Evolutionary conservation across 768 basidiomycete genomes (phyloP), one percentile per base, ranked within the genome.

Genomic region (Mycena olivaceomarginata): DNA sequence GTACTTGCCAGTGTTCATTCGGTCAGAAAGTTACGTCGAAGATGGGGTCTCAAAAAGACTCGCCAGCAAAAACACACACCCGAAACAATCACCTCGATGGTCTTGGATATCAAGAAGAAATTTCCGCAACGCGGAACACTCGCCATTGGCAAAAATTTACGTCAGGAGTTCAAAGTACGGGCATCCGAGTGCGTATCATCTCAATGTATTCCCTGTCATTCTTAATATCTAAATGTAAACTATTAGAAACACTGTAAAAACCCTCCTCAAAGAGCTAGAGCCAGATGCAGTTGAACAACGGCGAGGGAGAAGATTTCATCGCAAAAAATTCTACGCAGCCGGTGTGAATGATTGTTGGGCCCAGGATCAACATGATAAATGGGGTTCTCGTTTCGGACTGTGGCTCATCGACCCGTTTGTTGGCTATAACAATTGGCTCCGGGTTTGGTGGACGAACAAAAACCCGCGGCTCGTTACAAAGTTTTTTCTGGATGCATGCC

Each of bases 271-370:
- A 13, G n/a, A 57, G 56, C 8, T 57, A 25, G 56, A 57, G 16
- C 56, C 56, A 11, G 56, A 57, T 10, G 56, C 56, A 57, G 8
- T 57, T 8, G n/a, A 25, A 22, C n/a, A 57, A 16, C 22, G 56
- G n/a, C 20, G 16, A 57, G 56, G 56, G 22, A 57, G 16, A 12
- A 57, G 22, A 57, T 57, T 57, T 16, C 56, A 25, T 16, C 56
- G 56, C 22, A 57, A 22, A 9, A 25, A 57, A 57, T 57, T 57
- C 22, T 57, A 57, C 13, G 22, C 56, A 8, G 56, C 56, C 9
- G 56, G 56, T 22, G 56, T 57, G n/a, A 57, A 57, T 39, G 59
- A 60, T 39, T 31, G 59, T 18, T 62, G 60, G 60, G 60, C 60
- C 8, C 39, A 40, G 37, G 60, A 62, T 62, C 60, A 62, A 12